Percentiles rank a stretch among this genome's conserved stretches.
These are phyloP conservation scores for Coniochaeta hoffmannii DNA, from an alignment of 2,329 filamentous ascomycete genomes.

Conservation along the genomic window DNA sequence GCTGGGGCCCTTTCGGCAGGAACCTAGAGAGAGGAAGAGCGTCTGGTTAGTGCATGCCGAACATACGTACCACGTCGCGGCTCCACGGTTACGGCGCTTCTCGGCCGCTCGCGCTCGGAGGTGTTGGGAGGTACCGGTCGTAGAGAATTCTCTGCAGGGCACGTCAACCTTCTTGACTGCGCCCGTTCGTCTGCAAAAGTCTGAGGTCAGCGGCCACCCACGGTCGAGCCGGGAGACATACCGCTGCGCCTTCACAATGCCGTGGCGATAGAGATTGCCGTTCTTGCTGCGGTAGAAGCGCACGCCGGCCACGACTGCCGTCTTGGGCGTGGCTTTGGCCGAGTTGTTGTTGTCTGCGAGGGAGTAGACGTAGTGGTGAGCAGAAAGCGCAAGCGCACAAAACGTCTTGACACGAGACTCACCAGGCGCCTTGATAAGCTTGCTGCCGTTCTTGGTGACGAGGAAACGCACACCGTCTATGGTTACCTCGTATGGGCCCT, in stretches of 20 bases:
- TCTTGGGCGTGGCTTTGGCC: constrained; percentile 66
- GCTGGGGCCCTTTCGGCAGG: constrained; percentile 70
- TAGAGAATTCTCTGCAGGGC: constrained; percentile 65
- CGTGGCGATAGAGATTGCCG: constrained; percentile 75
- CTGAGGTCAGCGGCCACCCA: constrained; percentile 29
- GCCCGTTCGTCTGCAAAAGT: constrained; percentile 36
- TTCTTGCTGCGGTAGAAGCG: constrained; percentile 80
- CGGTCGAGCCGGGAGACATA: constrained; percentile 36
- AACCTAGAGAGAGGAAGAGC: constrained; percentile 54
- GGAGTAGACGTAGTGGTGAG: constrained; percentile 17
- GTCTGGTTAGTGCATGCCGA: constrained; percentile 35
- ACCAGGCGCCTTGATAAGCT: constrained; percentile 70
- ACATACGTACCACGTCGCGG: constrained; percentile 29
- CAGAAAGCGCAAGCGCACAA: constrained; percentile 22
- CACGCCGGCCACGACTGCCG: constrained; percentile 65
- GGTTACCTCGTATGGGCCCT: constrained; percentile 47
- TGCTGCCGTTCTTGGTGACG: constrained; percentile 72
- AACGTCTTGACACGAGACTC: constrained; percentile 24
- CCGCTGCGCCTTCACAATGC: constrained; percentile 69
- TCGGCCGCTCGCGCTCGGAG: constrained; percentile 21
- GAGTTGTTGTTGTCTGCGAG: constrained; percentile 48
- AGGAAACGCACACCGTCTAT: constrained; percentile 68
- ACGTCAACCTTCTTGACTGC: constrained; percentile 61
- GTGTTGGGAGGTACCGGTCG: constrained; percentile 52
- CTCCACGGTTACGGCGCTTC: constrained; percentile 21